A percentile compares a stretch with the other conserved stretches of the same genome.
These are phyloP conservation scores for Vitis hybrid DNA, from an alignment of 177 flowering plant species.

Conservation along the genomic window DNA sequence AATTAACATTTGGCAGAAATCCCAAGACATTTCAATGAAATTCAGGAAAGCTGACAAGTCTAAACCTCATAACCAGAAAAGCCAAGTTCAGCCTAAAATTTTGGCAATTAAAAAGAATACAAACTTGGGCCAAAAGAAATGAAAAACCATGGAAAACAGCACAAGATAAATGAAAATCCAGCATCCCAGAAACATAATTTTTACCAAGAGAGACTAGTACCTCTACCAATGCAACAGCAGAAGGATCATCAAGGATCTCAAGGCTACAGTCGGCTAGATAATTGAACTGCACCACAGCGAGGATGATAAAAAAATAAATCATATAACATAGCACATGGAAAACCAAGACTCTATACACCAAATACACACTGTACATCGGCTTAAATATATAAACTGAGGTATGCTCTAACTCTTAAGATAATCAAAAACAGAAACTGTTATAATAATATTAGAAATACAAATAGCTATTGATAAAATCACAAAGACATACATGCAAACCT, in stretches of 20 bases:
- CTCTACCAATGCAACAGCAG: constrained; percentile 75
- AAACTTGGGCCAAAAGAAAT: not conserved
- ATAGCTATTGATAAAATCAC: no score
- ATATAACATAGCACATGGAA: not conserved
- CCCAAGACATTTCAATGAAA: no score
- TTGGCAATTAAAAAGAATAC: not conserved
- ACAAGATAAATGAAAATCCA: not conserved
- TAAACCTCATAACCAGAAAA: no score
- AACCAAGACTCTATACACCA: not conserved
- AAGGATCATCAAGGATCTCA: constrained; percentile 91
- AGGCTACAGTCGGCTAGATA: constrained; percentile 81
- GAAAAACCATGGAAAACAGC: not conserved
- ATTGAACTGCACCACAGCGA: constrained; percentile 61
- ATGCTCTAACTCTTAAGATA: no score
- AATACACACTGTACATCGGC: no score
- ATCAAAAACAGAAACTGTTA: no score
- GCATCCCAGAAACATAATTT: not conserved
- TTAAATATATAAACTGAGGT: no score
- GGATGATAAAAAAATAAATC: not conserved
- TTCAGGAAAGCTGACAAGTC: no score
- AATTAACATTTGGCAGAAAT: no score
- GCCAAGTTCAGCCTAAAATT: not conserved
- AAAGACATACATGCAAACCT: no score
- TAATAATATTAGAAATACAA: no score
- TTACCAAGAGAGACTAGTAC: constrained; percentile 27